These are phyloP conservation scores for Gomphus bonarii DNA, from an alignment of 1,284 basidiomycete genomes.

Conservation along the genomic window DNA sequence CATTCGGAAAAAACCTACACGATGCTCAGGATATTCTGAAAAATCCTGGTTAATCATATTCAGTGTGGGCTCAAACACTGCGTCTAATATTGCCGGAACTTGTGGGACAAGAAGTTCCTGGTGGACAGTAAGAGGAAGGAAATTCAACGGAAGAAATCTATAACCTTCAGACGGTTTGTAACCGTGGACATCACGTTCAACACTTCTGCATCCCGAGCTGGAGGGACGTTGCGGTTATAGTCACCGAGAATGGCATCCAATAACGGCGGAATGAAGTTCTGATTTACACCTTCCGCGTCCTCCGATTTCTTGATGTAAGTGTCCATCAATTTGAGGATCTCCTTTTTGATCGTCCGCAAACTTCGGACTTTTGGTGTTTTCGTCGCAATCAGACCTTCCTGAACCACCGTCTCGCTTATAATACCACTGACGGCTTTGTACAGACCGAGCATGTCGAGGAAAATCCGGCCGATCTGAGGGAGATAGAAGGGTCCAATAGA, in stretches of 20 bases:
- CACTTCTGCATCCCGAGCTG: constrained; percentile 53
- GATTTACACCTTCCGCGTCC: constrained; percentile 45
- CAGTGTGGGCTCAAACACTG: constrained; percentile 51
- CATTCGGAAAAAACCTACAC: constrained; percentile 52
- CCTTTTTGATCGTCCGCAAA: constrained; percentile 56
- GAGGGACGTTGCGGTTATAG: constrained; percentile 50
- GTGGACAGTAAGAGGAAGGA: neutral
- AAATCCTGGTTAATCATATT: constrained; percentile 59
- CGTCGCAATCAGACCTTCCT: constrained; percentile 43
- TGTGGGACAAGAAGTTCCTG: constrained; percentile 40
- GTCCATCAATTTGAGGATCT: constrained; percentile 51
- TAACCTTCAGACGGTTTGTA: constrained; percentile 35
- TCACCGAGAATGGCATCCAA: constrained; percentile 53
- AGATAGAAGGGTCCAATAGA: constrained; percentile 53
- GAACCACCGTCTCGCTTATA: constrained; percentile 44
- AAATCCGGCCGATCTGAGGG: constrained; percentile 50
- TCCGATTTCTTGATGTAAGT: constrained; percentile 53
- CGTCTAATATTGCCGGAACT: constrained; percentile 48
- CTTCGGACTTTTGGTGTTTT: constrained; percentile 52
- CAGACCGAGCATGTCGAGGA: constrained; percentile 53
- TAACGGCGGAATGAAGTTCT: constrained; percentile 44
- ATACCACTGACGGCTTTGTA: constrained; percentile 53
- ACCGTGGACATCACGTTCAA: constrained; percentile 54
- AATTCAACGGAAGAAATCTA: constrained; percentile 12
- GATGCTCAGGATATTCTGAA: constrained; percentile 53